These are phyloP conservation scores for Stenogyne calaminthoides DNA, from an alignment of 305 asterid genomes.

Conservation along the genomic window DNA sequence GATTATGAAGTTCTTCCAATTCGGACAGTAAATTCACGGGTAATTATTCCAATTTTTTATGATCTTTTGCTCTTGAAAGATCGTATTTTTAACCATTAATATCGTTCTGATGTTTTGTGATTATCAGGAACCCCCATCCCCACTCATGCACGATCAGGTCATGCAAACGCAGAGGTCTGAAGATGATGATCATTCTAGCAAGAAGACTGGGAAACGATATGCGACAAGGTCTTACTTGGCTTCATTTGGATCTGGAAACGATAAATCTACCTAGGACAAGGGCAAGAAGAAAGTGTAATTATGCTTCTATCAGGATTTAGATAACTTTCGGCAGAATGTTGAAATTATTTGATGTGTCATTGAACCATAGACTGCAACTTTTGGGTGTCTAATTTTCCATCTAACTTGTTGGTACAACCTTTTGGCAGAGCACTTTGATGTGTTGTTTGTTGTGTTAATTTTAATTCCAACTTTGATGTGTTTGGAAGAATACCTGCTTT, in stretches of 20 bases:
- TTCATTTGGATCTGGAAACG: background rate
- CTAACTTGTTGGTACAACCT: background rate
- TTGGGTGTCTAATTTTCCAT: background rate
- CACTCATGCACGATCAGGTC: background rate
- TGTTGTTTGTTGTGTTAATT: background rate
- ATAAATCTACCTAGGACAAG: background rate
- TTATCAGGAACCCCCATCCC: background rate
- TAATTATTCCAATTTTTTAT: background rate
- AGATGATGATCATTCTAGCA: background rate
- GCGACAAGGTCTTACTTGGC: background rate
- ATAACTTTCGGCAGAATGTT: background rate
- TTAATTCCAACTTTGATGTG: background rate
- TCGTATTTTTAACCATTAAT: background rate
- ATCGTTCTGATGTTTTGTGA: background rate
- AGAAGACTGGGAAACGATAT: background rate
- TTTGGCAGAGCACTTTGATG: background rate
- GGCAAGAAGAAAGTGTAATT: background rate
- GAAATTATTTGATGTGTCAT: background rate
- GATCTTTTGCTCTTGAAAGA: background rate
- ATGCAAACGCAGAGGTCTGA: background rate
- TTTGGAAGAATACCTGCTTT: background rate
- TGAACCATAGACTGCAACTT: background rate
- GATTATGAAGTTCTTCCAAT: too few relatives aligned
- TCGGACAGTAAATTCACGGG: background rate
- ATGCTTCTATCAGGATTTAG: background rate